Conservation (phyloP, 805 yeast species). For the Komagataella populi region DNA sequence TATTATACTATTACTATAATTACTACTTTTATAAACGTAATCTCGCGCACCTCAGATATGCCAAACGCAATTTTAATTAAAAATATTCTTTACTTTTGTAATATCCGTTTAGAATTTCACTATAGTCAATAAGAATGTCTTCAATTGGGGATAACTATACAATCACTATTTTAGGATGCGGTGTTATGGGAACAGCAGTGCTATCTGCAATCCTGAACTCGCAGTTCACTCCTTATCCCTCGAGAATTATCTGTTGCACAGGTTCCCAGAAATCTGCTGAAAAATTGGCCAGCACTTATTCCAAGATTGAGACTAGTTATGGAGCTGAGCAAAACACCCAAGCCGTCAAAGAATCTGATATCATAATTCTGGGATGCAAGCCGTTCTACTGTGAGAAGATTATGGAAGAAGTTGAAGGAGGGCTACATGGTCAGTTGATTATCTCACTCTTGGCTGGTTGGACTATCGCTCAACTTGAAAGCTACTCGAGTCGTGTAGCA, state of each 20-base stretch:
- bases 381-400: slow-evolving; percentile 67
- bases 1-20: neutral
- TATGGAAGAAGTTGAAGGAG: slow-evolving; percentile 31
- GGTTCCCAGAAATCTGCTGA: slow-evolving; percentile 36
- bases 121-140: neutral
- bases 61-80: neutral
- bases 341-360: slow-evolving; percentile 52
- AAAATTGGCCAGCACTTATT: slow-evolving; percentile 33
- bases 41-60: neutral
- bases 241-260: slow-evolving; percentile 68
- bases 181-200: slow-evolving; percentile 93
- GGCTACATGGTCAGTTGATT: slow-evolving; percentile 40
- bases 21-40: too few relatives aligned
- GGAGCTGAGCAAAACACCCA: slow-evolving; percentile 30
- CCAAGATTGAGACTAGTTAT: slow-evolving; percentile 35
- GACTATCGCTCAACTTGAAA: slow-evolving; percentile 56
- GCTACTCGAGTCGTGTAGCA: slow-evolving; percentile 47
- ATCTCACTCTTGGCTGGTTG: slow-evolving; percentile 89
- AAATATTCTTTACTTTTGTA: too few relatives aligned
- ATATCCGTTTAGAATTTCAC: neutral
- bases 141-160: slow-evolving; percentile 1
- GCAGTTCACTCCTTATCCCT: slow-evolving; percentile 42
- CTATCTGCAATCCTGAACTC: slow-evolving; percentile 59
- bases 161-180: slow-evolving; percentile 78
- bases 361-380: slow-evolving; percentile 76